phyloP scores from a whole-genome alignment of 1,284 basidiomycete genomes.

The Cryptococcus sp. region DNA sequence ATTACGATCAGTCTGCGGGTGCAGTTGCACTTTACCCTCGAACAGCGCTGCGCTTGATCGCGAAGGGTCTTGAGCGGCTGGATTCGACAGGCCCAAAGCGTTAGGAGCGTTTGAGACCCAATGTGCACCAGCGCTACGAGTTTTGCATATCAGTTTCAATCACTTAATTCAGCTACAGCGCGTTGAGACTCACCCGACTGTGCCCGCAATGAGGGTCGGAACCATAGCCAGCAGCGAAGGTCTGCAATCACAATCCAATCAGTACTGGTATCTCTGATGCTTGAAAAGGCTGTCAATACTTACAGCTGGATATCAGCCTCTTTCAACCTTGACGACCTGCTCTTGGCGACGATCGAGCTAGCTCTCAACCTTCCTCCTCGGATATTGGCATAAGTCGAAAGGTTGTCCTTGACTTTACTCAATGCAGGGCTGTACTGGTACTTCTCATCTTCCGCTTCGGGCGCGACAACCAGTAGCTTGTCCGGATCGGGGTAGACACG shows the following conservation, averaged over 20 bases:
- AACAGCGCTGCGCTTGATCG: constrained; percentile 45
- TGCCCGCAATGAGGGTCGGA: constrained; percentile 78
- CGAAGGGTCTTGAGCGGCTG: constrained; percentile 41
- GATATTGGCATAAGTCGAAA: constrained; percentile 74
- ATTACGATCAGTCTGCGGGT: constrained; percentile 70
- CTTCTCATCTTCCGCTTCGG: constrained; percentile 60
- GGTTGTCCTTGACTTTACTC: constrained; percentile 77
- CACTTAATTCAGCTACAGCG: not conserved
- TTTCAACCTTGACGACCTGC: constrained; percentile 61
- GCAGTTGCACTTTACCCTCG: constrained; percentile 74
- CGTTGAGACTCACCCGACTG: constrained; percentile 61
- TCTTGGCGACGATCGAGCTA: constrained; percentile 80
- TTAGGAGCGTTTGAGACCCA: constrained; percentile 37
- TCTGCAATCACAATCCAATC: constrained; percentile 3
- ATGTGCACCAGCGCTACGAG: constrained; percentile 59
- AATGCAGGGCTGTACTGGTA: constrained; percentile 50
- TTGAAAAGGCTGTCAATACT: constrained; percentile 23
- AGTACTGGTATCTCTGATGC: constrained; percentile 35
- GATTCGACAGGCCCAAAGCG: constrained; percentile 32
- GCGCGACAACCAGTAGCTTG: constrained; percentile 64
- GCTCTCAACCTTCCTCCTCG: constrained; percentile 70
- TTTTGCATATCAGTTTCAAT: not conserved
- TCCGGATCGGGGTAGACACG: constrained; percentile 70
- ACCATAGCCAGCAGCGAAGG: constrained; percentile 80
- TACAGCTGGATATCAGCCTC: constrained; percentile 59